Evolutionary conservation across 257 asterid genomes (phyloP).

Genomic region (Penstemon newberryi): DNA sequence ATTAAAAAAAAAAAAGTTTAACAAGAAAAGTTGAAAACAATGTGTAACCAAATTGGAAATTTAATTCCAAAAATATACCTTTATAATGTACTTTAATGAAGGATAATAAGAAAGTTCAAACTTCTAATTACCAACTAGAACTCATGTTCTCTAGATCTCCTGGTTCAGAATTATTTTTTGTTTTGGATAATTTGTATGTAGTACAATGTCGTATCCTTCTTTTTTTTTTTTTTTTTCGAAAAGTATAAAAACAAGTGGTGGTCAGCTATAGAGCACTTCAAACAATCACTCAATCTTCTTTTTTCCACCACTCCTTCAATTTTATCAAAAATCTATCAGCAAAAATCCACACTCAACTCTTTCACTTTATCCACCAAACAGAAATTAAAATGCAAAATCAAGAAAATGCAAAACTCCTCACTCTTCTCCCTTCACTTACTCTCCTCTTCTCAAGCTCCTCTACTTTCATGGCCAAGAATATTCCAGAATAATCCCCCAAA

Average conservation of each 20-base stretch:
- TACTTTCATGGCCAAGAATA: conserved; percentile 51
- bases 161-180: no score
- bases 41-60: no score
- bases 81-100: no score
- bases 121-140: background rate
- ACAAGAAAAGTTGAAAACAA: no score
- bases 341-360: conserved; percentile 37
- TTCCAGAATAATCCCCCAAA: conserved; percentile 39
- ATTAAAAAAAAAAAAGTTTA: no score
- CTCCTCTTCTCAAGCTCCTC: conserved; percentile 19
- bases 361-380: conserved; percentile 31
- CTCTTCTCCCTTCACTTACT: conserved; percentile 16
- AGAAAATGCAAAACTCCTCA: conserved; percentile 27
- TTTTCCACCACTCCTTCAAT: conserved; percentile 55
- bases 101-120: background rate
- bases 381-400: conserved; percentile 4
- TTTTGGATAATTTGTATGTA: conserved; percentile 23
- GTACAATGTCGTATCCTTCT: no score
- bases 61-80: no score
- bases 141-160: background rate
- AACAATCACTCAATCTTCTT: conserved; percentile 16
- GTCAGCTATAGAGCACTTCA: conserved; percentile 4
- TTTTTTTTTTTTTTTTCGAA: no score
- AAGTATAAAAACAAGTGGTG: conserved; percentile 19
- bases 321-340: conserved; percentile 31